Conservation (phyloP, 352 stramenopile genomes). For the Globisporangium cederbergense region DNA sequence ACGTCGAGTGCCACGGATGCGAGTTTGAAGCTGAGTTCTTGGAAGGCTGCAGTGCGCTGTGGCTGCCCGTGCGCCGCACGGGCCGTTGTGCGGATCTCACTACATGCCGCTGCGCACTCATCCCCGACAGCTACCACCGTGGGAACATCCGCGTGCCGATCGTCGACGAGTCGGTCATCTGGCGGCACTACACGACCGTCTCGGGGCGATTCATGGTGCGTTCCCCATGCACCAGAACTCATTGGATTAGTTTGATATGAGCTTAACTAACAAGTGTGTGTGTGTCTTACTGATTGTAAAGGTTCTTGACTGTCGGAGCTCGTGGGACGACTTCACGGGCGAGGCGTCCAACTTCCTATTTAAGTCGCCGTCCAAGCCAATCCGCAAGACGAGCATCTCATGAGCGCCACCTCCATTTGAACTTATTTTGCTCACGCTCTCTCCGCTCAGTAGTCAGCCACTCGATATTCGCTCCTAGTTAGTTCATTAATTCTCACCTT, state of each 20-base stretch:
- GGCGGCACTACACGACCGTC: slow-evolving; percentile 64
- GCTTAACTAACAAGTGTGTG: not conserved
- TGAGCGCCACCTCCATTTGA: slow-evolving; percentile 7
- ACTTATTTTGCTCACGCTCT: not conserved
- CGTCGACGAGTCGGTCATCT: slow-evolving; percentile 73
- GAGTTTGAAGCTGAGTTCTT: slow-evolving; percentile 80
- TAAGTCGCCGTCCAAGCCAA: slow-evolving; percentile 23
- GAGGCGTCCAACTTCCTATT: slow-evolving; percentile 18
- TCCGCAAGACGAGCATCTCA: slow-evolving; percentile 35
- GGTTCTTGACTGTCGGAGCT: slow-evolving; percentile 28
- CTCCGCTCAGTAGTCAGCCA: not conserved
- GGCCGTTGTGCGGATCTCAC: slow-evolving; percentile 46
- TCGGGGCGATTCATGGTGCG: slow-evolving; percentile 71
- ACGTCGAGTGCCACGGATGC: slow-evolving; percentile 58
- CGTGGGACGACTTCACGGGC: slow-evolving; percentile 14
- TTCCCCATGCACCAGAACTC: not conserved
- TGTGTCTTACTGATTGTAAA: slow-evolving; percentile 1
- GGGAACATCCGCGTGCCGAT: slow-evolving; percentile 61
- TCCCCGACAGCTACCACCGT: slow-evolving; percentile 70
- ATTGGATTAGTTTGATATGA: not conserved
- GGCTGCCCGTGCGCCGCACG: slow-evolving; percentile 57
- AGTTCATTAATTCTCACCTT: not conserved
- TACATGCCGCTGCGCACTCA: slow-evolving; percentile 64
- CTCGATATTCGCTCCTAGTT: not conserved
- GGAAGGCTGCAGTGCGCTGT: slow-evolving; percentile 60